These are phyloP conservation scores for Penicillium capsulatum DNA, from an alignment of 2,329 filamentous ascomycete genomes.

Conservation along the genomic window DNA sequence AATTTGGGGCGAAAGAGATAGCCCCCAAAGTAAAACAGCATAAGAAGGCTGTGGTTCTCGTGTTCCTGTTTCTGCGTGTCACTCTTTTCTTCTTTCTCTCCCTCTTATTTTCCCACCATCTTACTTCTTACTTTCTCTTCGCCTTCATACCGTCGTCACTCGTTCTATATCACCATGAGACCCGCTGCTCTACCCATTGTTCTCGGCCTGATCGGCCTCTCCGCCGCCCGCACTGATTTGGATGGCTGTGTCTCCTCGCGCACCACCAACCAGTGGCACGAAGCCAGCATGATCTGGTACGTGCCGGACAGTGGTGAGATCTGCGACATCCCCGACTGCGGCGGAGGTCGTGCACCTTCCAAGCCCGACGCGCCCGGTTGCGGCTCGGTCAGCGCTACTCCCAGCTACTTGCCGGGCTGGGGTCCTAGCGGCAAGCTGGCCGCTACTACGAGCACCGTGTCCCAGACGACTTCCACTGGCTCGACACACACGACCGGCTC, in stretches of 20 bases:
- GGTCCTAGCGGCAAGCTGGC: slow-evolving; percentile 20
- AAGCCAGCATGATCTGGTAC: slow-evolving; percentile 48
- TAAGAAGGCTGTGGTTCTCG: too few relatives aligned
- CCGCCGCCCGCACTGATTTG: slow-evolving; percentile 23
- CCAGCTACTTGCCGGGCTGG: slow-evolving; percentile 23
- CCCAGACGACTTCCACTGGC: slow-evolving; percentile 9
- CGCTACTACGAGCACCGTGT: slow-evolving; percentile 11
- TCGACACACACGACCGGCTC: neutral
- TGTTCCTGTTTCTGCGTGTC: too few relatives aligned
- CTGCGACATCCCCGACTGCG: slow-evolving; percentile 62
- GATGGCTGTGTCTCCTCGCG: slow-evolving; percentile 24
- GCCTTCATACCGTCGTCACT: too few relatives aligned
- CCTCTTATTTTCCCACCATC: neutral
- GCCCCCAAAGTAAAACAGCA: too few relatives aligned
- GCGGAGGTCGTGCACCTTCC: slow-evolving; percentile 61
- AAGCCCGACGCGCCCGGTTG: slow-evolving; percentile 63
- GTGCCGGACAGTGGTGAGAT: slow-evolving; percentile 61
- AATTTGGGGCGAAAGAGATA: too few relatives aligned
- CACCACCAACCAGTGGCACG: slow-evolving; percentile 24
- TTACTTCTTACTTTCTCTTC: too few relatives aligned
- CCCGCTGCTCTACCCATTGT: slow-evolving; percentile 14
- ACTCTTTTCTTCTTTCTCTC: neutral
- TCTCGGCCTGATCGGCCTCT: slow-evolving; percentile 15
- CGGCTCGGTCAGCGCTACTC: slow-evolving; percentile 22
- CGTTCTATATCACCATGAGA: slow-evolving; percentile 19